Evolutionary conservation across 441 rosid genomes (phyloP), one percentile per base, ranked within the genome.

Genomic region (Viola pubescens): DNA sequence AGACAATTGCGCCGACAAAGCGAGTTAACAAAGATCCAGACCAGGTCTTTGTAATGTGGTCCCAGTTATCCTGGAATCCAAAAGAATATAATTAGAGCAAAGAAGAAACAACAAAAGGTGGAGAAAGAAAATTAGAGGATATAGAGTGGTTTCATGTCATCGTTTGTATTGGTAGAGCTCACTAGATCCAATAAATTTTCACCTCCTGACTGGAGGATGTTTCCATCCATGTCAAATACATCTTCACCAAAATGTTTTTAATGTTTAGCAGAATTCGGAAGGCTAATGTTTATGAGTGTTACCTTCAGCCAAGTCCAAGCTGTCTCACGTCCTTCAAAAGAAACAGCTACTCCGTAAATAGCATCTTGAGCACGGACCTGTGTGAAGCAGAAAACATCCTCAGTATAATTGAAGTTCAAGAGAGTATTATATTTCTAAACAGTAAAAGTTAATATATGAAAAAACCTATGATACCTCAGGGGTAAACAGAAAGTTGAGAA

Each of bases 241-340:
- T 54, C 56, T 34, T 42, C 7, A 14, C 46, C 53, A 70, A 7
- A 56, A 40, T 14, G 48, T 16, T 57, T 41, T 56, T 19, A 52
- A 5, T 13, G 56, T 45, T 44, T 37, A 52, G 6, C 8, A 44
- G 5, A 39, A 56, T 43, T 34, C 45, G 2, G 13, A 13, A 14
- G 45, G 51, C 40, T 9, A 12, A 46, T 9, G 45, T n/a, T 39
- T 41, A 26, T 26, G 34, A 26, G 34, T 26, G 2, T 56, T 72
- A 85, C 92, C 88, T 77, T 73, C 61, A 91, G 75, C 98, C 98
- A 91, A 56, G 64, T 73, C 98, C 98, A 89, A 45, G 98, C 94
- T 26, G 78, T 83, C 79, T 89, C 97, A 64, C 94, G 84, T 51
- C 97, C 97, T 84, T 91, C 91, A 67, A 70, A 71, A 37, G 83